A percentile compares a stretch with the other conserved stretches of the same genome.
Conservation (phyloP, 805 yeast genomes). For the Saccharomycopsis schoenii region DNA sequence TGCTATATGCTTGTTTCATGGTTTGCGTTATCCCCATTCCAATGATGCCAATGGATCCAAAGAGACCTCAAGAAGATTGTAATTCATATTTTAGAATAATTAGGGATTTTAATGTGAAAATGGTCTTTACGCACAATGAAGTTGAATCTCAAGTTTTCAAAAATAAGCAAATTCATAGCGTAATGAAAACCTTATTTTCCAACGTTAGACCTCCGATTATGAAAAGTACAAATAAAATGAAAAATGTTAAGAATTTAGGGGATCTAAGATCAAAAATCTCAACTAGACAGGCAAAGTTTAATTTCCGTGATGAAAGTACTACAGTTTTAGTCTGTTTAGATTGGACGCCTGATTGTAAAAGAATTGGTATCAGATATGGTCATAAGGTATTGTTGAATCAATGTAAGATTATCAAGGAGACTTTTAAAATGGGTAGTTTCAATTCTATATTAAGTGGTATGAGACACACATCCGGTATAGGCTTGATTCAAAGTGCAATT, state of each 20-base stretch:
- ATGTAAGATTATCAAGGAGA: conserved; percentile 85
- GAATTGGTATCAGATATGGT: conserved; percentile 42
- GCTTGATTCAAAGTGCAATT: conserved; percentile 76
- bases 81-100: conserved; percentile 54
- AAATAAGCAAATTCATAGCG: conserved; percentile 52
- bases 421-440: conserved; percentile 69
- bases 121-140: conserved; percentile 70
- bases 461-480: conserved; percentile 74
- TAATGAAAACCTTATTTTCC: conserved; percentile 36
- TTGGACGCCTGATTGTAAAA: conserved; percentile 62
- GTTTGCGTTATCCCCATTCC: conserved; percentile 77
- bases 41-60: conserved; percentile 57
- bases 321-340: conserved; percentile 56
- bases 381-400: conserved; percentile 61
- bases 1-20: conserved; percentile 77
- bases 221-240: conserved; percentile 58
- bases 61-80: conserved; percentile 63
- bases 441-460: conserved; percentile 79
- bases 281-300: conserved; percentile 22
- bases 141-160: conserved; percentile 54
- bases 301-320: conserved; percentile 32
- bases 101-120: conserved; percentile 60
- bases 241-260: conserved; percentile 22
- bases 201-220: conserved; percentile 38
- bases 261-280: conserved; percentile 18